Evolutionary conservation across 2,329 filamentous ascomycete genomes (phyloP).

Genomic region (Myriosclerotinia duriaeana): DNA sequence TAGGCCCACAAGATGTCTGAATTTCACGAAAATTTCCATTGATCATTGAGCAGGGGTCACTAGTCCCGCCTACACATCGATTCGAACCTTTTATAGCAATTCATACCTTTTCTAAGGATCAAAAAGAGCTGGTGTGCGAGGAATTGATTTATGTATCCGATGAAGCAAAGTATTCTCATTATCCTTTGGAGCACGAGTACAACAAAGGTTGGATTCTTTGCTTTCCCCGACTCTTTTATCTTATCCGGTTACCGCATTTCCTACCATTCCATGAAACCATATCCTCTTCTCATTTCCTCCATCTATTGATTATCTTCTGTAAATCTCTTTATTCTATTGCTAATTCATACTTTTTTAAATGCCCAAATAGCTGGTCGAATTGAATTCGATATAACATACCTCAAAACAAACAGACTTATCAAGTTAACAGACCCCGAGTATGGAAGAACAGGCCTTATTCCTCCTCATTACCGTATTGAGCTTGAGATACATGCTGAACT

Average conservation of each 20-base stretch:
- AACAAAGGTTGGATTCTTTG: conserved; percentile 25
- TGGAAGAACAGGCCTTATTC: background rate
- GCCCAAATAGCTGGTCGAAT: conserved; percentile 26
- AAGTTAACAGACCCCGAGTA: background rate
- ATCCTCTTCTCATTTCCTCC: background rate
- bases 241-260: background rate
- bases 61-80: conserved; percentile 2
- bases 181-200: conserved; percentile 7
- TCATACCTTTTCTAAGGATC: conserved; percentile 23
- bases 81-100: conserved; percentile 15
- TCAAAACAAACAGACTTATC: conserved; percentile 23
- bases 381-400: conserved; percentile 28
- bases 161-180: conserved; percentile 23
- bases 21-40: background rate
- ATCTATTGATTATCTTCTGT: background rate
- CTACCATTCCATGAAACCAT: background rate
- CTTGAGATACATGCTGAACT: conserved; percentile 28
- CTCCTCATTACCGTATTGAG: conserved; percentile 24
- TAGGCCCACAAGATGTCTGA: background rate
- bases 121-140: conserved; percentile 25
- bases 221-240: background rate
- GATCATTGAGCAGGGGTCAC: background rate
- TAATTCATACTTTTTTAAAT: conserved; percentile 14
- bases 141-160: conserved; percentile 30
- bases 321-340: background rate